phyloP scores from a whole-genome alignment of 2,329 filamentous ascomycete species.

The Dactylellina cionopaga region DNA sequence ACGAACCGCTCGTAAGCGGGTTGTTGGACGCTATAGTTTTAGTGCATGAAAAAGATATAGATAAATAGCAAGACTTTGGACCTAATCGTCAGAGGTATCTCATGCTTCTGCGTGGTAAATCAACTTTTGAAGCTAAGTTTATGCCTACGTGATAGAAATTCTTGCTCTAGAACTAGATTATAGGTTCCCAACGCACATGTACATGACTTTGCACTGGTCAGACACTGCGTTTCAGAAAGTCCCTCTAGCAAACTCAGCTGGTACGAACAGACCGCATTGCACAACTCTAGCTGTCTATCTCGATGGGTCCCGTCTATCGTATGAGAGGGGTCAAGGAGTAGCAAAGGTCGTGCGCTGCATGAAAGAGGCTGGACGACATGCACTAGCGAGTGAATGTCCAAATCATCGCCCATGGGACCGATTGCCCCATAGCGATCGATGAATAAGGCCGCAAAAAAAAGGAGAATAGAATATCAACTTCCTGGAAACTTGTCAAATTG shows the following conservation, averaged over 20 bases:
- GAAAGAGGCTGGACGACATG: conserved; percentile 5
- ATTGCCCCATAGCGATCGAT: conserved; percentile 14
- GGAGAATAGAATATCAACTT: conserved; percentile 19
- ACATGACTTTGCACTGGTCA: neutral
- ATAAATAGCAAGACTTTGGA: too few relatives aligned
- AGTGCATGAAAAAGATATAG: too few relatives aligned
- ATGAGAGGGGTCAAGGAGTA: conserved; percentile 17
- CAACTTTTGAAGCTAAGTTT: too few relatives aligned
- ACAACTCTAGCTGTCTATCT: conserved; percentile 15
- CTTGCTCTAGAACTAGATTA: neutral
- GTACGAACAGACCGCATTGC: conserved; percentile 9
- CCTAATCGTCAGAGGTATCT: too few relatives aligned
- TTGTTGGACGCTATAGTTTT: too few relatives aligned
- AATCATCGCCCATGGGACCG: conserved; percentile 17
- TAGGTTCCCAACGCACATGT: neutral
- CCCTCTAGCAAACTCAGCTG: conserved; percentile 27
- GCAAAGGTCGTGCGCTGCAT: conserved; percentile 39
- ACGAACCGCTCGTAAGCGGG: too few relatives aligned
- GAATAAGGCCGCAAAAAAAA: conserved; percentile 28
- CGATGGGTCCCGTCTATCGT: neutral
- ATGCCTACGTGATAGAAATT: conserved; percentile 25
- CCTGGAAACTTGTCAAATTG: conserved; percentile 24
- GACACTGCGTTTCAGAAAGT: conserved; percentile 39
- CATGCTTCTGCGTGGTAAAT: too few relatives aligned
- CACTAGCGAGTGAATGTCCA: conserved; percentile 25